These are phyloP conservation scores for Thuja plicata DNA, from an alignment of 83 land plant genomes.

Conservation along the genomic window DNA sequence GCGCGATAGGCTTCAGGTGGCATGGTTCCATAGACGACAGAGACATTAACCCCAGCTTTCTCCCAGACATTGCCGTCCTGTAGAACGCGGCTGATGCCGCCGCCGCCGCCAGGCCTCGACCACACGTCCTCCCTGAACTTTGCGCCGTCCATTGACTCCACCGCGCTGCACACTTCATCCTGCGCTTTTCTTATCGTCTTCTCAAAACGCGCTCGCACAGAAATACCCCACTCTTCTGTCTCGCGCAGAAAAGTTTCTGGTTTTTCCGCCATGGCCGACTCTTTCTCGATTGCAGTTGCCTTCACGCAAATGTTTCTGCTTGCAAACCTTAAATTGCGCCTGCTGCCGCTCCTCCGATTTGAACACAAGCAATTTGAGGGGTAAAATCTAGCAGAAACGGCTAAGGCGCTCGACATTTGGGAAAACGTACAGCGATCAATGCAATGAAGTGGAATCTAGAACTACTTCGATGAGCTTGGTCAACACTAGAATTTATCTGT, in stretches of 20 bases:
- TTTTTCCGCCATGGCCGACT: constrained; percentile 58
- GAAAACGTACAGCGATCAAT: too few species aligned
- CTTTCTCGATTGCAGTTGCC: constrained; percentile 69
- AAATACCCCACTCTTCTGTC: constrained; percentile 28
- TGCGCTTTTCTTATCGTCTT: constrained; percentile 87
- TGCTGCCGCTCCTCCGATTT: not conserved
- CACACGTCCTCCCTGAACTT: constrained; percentile 93
- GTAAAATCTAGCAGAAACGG: too few species aligned
- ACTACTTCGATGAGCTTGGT: too few species aligned
- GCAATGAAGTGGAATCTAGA: too few species aligned
- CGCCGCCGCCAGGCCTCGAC: constrained; percentile 97
- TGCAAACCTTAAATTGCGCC: not conserved
- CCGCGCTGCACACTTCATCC: constrained; percentile 83
- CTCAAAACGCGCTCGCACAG: constrained; percentile 86
- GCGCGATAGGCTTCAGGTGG: constrained; percentile 98
- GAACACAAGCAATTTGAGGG: not conserved
- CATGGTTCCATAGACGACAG: constrained; percentile 96
- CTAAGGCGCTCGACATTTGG: too few species aligned
- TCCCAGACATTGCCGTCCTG: constrained; percentile 95
- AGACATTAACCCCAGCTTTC: constrained; percentile 98
- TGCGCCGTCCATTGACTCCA: constrained; percentile 77
- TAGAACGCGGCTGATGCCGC: constrained; percentile 90
- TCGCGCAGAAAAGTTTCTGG: constrained; percentile 82
- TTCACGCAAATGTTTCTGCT: not conserved
- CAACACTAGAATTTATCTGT: too few species aligned